Evolutionary conservation across 768 basidiomycete genomes (phyloP), one percentile per base, ranked within the genome.

Genomic region (Gloeostereum incarnatum): DNA sequence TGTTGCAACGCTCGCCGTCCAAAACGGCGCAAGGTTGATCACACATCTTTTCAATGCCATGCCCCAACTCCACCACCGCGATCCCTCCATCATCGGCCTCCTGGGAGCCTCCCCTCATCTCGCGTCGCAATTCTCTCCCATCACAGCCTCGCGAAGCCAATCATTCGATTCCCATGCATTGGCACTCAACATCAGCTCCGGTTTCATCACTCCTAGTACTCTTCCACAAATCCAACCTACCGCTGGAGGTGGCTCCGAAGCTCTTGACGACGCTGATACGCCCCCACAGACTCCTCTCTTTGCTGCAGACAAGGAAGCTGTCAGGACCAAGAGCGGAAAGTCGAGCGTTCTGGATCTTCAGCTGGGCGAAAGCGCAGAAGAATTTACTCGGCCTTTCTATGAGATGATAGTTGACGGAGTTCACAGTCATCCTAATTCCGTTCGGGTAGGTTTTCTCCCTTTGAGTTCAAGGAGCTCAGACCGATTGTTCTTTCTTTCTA

Each of bases 31-130:
- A 5, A 69, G 77, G n/a, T 73, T 90, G 41, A 87, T 93, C 47
- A 93, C 91, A 0, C 91, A 93, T 58, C 65, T 93, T 18, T 92
- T 90, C 76, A 94, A 94, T 47, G 87, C 89, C 5, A 91, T 91
- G 89, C 85, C 85, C 10, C 85, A 84, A 49, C 58, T 88, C 26
- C 84, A 93, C 54, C 90, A 94, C 54, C 74, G 91, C 23, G 89
- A 92, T 54, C 90, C 91, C 8, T 86, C 86, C 8, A 88, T 93
- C 51, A 89, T 93, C 40, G 91, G 91, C 19, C 69, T 93, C 6
- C 61, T 94, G 37, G 88, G 88, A 19, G 74, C 87, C 27, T 81
- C 81, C 10, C 83, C 81, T 1, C 70, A 75, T 50, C 58, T 76
- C 25, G 67, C 68, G 17, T 62, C 67, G 4, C 57, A 57, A 0